Evolutionary conservation across 1,139 yeast genomes (phyloP).

Genomic region (Yamadazyma kanchanaburiensis): DNA sequence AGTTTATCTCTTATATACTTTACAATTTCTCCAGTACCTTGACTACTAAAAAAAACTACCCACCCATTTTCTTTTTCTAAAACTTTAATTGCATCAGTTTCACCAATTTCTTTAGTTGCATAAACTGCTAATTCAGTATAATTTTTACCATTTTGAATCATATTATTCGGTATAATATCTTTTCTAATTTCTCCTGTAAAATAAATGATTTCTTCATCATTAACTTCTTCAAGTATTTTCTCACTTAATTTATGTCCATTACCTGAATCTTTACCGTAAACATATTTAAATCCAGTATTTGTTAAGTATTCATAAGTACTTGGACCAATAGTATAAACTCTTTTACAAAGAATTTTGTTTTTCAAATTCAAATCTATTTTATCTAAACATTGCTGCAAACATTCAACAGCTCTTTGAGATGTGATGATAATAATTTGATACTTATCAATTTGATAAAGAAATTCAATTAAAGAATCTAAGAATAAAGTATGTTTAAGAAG

Average conservation of each 20-base stretch:
- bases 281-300: slow-evolving; percentile 60
- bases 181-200: slow-evolving; percentile 85
- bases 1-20: slow-evolving; percentile 30
- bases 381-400: slow-evolving; percentile 29
- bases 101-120: slow-evolving; percentile 54
- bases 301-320: slow-evolving; percentile 68
- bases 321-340: slow-evolving; percentile 86
- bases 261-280: slow-evolving; percentile 74
- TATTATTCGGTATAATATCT: slow-evolving; percentile 71
- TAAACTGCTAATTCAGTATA: slow-evolving; percentile 68
- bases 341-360: slow-evolving; percentile 29
- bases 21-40: slow-evolving; percentile 70
- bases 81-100: slow-evolving; percentile 21
- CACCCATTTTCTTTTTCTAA: slow-evolving; percentile 47
- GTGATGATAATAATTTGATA: slow-evolving; percentile 55
- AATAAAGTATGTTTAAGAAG: slow-evolving; percentile 12
- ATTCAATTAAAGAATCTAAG: slow-evolving; percentile 7
- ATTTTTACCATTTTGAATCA: slow-evolving; percentile 42
- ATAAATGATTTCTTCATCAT: slow-evolving; percentile 47
- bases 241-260: slow-evolving; percentile 74
- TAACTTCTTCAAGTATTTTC: slow-evolving; percentile 47
- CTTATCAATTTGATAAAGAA: slow-evolving; percentile 6
- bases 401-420: slow-evolving; percentile 89
- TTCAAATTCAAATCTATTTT: slow-evolving; percentile 9
- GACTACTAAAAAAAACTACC: slow-evolving; percentile 90